Percentiles rank a stretch among this genome's conserved stretches.
Evolutionary conservation across 768 basidiomycete genomes (phyloP).

Genomic region (Mycena latifolia): DNA sequence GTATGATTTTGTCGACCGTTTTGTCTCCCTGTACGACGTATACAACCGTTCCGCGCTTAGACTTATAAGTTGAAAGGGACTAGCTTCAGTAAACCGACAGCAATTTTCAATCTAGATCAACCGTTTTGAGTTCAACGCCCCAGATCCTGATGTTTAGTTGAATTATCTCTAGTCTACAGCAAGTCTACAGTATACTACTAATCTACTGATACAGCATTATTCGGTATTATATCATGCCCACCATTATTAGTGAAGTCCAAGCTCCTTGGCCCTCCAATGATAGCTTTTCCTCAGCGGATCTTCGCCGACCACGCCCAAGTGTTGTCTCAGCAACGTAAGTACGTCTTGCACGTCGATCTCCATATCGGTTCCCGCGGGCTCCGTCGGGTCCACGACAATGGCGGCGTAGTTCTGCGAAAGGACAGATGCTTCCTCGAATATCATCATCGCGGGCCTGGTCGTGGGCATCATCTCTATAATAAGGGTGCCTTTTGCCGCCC

Average conservation of each 20-base stretch:
- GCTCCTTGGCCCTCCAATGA: conserved; percentile 19
- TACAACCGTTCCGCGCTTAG: no score
- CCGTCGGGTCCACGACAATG: conserved; percentile 23
- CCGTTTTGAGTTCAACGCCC: no score
- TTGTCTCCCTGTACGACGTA: no score
- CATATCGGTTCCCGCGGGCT: conserved; percentile 14
- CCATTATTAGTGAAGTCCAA: background rate
- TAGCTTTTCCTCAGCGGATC: conserved; percentile 28
- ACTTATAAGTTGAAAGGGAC: no score
- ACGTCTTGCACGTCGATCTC: conserved; percentile 26
- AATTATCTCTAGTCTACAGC: conserved; percentile 3
- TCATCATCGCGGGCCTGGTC: conserved; percentile 29
- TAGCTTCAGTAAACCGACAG: no score
- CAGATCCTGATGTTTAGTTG: no score
- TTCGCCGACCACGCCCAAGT: conserved; percentile 22
- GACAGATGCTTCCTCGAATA: conserved; percentile 29
- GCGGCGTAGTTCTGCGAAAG: conserved; percentile 33
- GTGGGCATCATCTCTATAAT: conserved; percentile 30
- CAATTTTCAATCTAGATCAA: no score
- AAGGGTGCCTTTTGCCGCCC: conserved; percentile 25
- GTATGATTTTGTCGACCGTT: background rate
- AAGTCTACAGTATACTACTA: no score
- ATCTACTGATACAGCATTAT: no score
- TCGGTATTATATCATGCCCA: background rate
- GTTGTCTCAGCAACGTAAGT: conserved; percentile 9